These are phyloP conservation scores for Ceriops decandra DNA, from an alignment of 345 rosid species.

Conservation along the genomic window DNA sequence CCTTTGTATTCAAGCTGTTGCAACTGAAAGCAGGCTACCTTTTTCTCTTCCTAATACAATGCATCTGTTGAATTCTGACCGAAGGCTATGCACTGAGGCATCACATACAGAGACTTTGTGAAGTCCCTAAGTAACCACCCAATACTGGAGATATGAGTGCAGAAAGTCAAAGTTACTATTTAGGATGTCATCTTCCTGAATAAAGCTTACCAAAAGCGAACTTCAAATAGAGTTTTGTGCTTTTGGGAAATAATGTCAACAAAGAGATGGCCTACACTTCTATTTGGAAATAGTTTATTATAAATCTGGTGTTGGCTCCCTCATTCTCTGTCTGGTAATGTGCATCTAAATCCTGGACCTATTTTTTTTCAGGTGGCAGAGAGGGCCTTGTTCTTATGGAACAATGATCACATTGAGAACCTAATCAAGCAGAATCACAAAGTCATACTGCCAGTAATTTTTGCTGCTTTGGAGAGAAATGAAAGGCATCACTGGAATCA, in stretches of 20 bases:
- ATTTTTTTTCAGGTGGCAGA: constrained; percentile 64
- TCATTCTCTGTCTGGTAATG: background rate
- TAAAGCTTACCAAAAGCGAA: background rate
- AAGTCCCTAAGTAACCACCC: too few relatives aligned
- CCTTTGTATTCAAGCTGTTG: too few relatives aligned
- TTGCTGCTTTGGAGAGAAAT: constrained; percentile 68
- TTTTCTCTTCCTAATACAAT: too few relatives aligned
- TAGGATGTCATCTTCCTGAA: background rate
- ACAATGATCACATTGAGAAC: constrained; percentile 79
- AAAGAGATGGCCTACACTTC: background rate
- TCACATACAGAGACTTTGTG: too few relatives aligned
- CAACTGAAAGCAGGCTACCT: too few relatives aligned
- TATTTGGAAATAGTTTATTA: background rate
- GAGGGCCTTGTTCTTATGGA: constrained; percentile 81
- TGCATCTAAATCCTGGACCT: background rate
- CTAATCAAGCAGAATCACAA: constrained; percentile 71
- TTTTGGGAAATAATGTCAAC: background rate
- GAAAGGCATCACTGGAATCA: constrained; percentile 76
- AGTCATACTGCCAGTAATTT: constrained; percentile 71
- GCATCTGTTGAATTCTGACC: too few relatives aligned
- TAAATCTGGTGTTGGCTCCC: background rate
- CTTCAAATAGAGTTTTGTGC: background rate
- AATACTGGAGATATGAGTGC: too few relatives aligned
- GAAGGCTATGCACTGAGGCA: too few relatives aligned
- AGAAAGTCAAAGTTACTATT: too few relatives aligned